Evolutionary conservation across 1,284 basidiomycete genomes (phyloP), one percentile per base, ranked within the genome.

Genomic region (Veloboletus limbatus): DNA sequence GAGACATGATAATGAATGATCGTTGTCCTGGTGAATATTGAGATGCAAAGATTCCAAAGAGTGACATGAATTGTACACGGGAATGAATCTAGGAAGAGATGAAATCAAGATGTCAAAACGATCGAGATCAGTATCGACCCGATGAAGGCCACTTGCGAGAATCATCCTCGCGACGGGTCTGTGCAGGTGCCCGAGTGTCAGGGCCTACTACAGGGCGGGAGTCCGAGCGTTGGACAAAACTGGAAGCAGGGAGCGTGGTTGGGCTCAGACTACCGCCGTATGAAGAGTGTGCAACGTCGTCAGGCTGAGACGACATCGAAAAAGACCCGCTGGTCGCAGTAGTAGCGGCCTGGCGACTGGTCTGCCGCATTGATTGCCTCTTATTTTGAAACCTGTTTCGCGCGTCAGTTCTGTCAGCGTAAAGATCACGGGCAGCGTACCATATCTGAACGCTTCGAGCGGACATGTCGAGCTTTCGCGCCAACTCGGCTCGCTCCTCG

Each of bases 371-470:
- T 14, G 84, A 79, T 63, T 90, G 88, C 45, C 87, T 74, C 69
- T 88, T 88, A 60, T 90, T 90, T 70, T 90, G 88, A 70, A 90
- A 90, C 86, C 86, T 89, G 54, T 47, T 49, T 51, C 51, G 50
- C 35, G 33, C 48, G 45, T 56, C 53, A 56, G 52, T 27, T 20
- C 40, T 47, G 45, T 57, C 45, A 46, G 60, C 31, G 41, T 48
- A 41, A n/a, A 37, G 36, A 34, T 34, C 44, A 43, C 49, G 44
- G 54, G 47, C 34, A 44, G 56, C 76, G 55, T 64, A 88, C 88
- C 88, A 91, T 52, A 91, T 91, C 64, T 91, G 88, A 52, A 91
- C 88, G 54, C 86, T 89, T 54, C 88, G 72, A 27, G 88, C 78
- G 33, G 85, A 82, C 88, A 91, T 91, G 55, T 85, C 85, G 52